Evolutionary conservation across 495 filamentous ascomycete species (phyloP).

Genomic region (Friedmanniomyces simplex): DNA sequence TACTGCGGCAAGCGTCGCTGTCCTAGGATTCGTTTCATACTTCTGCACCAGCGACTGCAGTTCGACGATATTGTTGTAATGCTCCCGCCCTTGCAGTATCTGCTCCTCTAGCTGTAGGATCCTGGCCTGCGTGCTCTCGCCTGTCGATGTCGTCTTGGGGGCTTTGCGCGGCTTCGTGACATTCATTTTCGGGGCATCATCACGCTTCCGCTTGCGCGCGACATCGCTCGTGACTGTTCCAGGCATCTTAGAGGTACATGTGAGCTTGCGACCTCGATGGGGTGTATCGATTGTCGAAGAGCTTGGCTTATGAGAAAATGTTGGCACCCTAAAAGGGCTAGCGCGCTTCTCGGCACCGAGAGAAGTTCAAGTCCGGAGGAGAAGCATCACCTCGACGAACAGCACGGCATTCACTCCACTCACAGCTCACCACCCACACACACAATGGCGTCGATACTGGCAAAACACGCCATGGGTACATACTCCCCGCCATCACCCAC

Average conservation of each 20-base stretch:
- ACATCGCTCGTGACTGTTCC: background rate
- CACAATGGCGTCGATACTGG: constrained; percentile 88
- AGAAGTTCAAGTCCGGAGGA: constrained; percentile 20
- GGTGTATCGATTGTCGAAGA: too few species aligned
- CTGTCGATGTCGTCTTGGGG: constrained; percentile 29
- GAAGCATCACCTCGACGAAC: constrained; percentile 15
- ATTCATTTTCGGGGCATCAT: constrained; percentile 37
- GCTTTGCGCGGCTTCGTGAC: constrained; percentile 20
- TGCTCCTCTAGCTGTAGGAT: constrained; percentile 64
- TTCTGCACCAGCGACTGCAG: constrained; percentile 52
- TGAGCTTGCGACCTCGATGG: too few species aligned
- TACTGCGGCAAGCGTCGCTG: constrained; percentile 52
- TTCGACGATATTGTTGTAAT: constrained; percentile 85
- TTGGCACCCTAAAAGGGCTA: background rate
- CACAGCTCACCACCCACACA: constrained; percentile 31
- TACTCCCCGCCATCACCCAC: background rate
- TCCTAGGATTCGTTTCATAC: constrained; percentile 32
- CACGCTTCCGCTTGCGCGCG: constrained; percentile 10
- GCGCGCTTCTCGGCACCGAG: too few species aligned
- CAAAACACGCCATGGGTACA: constrained; percentile 80
- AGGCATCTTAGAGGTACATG: constrained; percentile 1
- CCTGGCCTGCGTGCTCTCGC: constrained; percentile 39
- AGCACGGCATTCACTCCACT: constrained; percentile 34
- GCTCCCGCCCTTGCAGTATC: constrained; percentile 69
- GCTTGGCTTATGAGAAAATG: too few species aligned